These are phyloP conservation scores for Durotheca rogersii DNA, from an alignment of 495 filamentous ascomycete species.

Conservation along the genomic window DNA sequence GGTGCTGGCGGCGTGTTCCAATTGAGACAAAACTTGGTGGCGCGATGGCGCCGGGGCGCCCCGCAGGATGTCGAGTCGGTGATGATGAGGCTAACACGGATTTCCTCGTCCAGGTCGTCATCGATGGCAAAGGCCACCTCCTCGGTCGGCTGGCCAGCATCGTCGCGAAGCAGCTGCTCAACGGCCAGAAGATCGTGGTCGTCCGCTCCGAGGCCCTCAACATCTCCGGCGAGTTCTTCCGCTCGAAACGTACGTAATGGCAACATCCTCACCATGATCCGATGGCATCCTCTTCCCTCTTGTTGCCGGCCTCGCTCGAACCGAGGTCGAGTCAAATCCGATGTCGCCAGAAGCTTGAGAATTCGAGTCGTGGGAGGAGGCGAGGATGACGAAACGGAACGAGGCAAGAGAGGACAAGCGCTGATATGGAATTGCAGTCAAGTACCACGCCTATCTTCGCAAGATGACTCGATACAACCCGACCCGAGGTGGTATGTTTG, in stretches of 20 bases:
- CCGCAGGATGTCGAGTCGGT: too few species aligned
- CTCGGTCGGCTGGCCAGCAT: conserved; percentile 98
- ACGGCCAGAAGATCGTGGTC: conserved; percentile 98
- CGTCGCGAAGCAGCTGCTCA: conserved; percentile 98
- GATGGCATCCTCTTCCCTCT: too few species aligned
- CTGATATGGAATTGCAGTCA: conserved; percentile 67
- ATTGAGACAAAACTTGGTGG: neutral
- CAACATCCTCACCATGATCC: conserved; percentile 8
- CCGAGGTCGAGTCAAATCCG: conserved; percentile 3
- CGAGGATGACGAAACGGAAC: conserved; percentile 3
- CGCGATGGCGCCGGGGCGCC: too few species aligned
- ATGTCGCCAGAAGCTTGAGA: too few species aligned
- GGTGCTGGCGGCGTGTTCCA: neutral
- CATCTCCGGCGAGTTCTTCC: conserved; percentile 99
- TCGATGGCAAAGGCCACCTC: conserved; percentile 99
- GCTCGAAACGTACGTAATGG: conserved; percentile 92
- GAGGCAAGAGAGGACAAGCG: conserved; percentile 2
- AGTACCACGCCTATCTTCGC: conserved; percentile 99
- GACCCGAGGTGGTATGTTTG: conserved; percentile 82
- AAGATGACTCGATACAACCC: conserved; percentile 99
- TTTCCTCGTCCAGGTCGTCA: conserved; percentile 68
- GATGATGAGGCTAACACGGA: conserved; percentile 6
- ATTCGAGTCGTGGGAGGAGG: too few species aligned
- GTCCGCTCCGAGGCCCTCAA: conserved; percentile 98
- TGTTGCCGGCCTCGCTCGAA: conserved; percentile 8